Evolutionary conservation across 768 basidiomycete species (phyloP).

Genomic region (Lyophyllum decastes): DNA sequence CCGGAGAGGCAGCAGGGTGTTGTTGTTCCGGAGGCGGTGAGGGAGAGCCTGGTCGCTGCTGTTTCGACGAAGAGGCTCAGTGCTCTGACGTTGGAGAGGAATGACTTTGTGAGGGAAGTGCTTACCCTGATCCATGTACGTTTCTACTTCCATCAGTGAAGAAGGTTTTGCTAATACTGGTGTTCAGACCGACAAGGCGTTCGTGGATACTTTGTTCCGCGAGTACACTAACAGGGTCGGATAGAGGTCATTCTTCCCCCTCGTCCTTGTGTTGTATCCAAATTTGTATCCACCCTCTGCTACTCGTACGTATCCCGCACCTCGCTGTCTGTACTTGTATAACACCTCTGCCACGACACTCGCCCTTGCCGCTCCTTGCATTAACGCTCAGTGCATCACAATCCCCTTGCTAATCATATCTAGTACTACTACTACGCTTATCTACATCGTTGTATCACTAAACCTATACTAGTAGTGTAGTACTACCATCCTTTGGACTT

Average conservation of each 20-base stretch:
- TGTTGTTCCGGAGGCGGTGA: constrained; percentile 21
- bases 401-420: constrained; percentile 16
- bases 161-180: constrained; percentile 4
- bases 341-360: neutral
- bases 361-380: neutral
- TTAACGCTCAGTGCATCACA: neutral
- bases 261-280: neutral
- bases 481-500: constrained; percentile 8
- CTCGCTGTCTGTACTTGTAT: constrained; percentile 5
- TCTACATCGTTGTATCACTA: constrained; percentile 24
- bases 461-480: constrained; percentile 19
- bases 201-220: constrained; percentile 62
- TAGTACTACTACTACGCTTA: constrained; percentile 19
- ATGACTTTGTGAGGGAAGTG: constrained; percentile 61
- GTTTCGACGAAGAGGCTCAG: constrained; percentile 22
- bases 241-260: constrained; percentile 2
- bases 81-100: constrained; percentile 40
- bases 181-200: constrained; percentile 60
- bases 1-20: constrained; percentile 11
- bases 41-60: constrained; percentile 29
- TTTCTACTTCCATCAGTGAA: constrained; percentile 8
- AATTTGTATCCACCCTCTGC: neutral
- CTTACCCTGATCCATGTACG: constrained; percentile 63
- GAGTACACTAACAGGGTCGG: constrained; percentile 40
- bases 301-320: neutral